Conservation (phyloP, 306 rosid genomes). For the Vigna reflexopilosa region DNA sequence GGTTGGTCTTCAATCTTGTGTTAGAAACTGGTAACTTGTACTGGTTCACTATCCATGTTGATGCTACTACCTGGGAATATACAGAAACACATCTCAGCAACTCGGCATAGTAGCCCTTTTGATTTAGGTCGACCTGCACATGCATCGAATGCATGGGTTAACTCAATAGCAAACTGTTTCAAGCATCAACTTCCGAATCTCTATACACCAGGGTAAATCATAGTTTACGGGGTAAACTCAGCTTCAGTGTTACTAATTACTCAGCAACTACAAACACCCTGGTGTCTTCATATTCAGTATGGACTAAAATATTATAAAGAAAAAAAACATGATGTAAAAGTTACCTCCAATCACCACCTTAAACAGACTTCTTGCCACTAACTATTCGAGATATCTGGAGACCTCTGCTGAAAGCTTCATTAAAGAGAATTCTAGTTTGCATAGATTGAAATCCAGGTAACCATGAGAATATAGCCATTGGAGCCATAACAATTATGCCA, state of each 20-base stretch:
- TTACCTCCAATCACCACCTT: constrained; percentile 63
- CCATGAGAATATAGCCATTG: constrained; percentile 90
- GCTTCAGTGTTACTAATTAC: background rate
- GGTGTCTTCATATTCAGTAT: background rate
- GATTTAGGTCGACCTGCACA: constrained; percentile 36
- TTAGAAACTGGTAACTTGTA: background rate
- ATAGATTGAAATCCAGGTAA: constrained; percentile 94
- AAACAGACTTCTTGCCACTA: constrained; percentile 76
- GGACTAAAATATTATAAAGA: constrained; percentile 7
- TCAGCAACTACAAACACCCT: constrained; percentile 6
- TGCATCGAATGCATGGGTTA: constrained; percentile 7
- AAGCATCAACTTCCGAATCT: constrained; percentile 16
- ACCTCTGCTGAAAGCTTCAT: constrained; percentile 97
- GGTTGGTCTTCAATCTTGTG: constrained; percentile 13
- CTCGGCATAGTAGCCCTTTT: constrained; percentile 3
- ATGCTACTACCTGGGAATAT: constrained; percentile 33
- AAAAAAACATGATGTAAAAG: constrained; percentile 28
- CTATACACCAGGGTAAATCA: constrained; percentile 31
- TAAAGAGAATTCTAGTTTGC: constrained; percentile 96
- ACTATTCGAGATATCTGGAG: constrained; percentile 93
- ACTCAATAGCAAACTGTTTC: constrained; percentile 34
- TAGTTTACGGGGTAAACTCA: constrained; percentile 28
- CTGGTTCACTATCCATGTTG: constrained; percentile 22
- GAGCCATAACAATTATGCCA: constrained; percentile 85
- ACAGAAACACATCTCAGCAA: constrained; percentile 22